Conservation (phyloP, 2,329 filamentous ascomycete species). For the Metarhizium sp. region DNA sequence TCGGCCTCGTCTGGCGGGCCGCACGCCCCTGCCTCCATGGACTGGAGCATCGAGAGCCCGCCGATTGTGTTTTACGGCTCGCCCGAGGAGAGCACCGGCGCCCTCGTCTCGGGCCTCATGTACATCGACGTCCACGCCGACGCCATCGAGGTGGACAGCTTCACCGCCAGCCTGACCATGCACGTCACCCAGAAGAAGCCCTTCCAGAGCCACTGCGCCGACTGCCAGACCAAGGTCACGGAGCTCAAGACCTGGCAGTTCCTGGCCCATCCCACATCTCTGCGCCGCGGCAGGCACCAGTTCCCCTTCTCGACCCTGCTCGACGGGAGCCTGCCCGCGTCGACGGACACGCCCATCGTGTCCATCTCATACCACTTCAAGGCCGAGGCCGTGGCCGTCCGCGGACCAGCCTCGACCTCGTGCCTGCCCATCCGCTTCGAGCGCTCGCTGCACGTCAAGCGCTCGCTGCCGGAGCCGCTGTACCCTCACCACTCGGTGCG, state of each 20-base stretch:
- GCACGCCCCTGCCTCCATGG: constrained; percentile 30
- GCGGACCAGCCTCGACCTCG: constrained; percentile 35
- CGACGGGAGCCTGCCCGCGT: constrained; percentile 75
- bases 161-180: constrained; percentile 63
- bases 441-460: constrained; percentile 63
- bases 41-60: constrained; percentile 70
- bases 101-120: constrained; percentile 76
- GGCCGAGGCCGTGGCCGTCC: constrained; percentile 53
- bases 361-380: constrained; percentile 71
- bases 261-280: constrained; percentile 44
- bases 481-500: constrained; percentile 82
- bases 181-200: constrained; percentile 72
- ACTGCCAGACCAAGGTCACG: constrained; percentile 63
- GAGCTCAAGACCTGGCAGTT: constrained; percentile 76
- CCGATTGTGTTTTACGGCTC: constrained; percentile 77
- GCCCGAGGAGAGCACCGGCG: constrained; percentile 67
- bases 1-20: constrained; percentile 21
- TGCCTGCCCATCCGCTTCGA: constrained; percentile 47
- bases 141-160: constrained; percentile 56
- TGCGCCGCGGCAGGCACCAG: constrained; percentile 52
- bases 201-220: constrained; percentile 66
- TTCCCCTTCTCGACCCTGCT: constrained; percentile 88
- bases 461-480: constrained; percentile 65
- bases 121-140: constrained; percentile 63
- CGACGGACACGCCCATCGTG: constrained; percentile 63